These are phyloP conservation scores for Orobanche coerulescens DNA, from an alignment of 257 asterid species.

Conservation along the genomic window DNA sequence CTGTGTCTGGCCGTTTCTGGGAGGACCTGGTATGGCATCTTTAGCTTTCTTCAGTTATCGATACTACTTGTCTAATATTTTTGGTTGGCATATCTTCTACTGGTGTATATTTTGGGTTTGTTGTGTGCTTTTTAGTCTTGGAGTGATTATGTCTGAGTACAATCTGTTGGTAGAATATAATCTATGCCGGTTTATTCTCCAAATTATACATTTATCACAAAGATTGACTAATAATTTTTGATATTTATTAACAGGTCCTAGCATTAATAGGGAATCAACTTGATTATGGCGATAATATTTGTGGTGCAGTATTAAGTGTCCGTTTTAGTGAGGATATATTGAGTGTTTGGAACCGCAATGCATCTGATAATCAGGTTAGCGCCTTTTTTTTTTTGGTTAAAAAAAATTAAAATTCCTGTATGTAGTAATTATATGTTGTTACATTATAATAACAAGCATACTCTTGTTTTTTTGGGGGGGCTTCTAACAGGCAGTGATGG, in stretches of 20 bases:
- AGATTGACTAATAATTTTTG: neutral
- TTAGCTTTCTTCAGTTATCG: neutral
- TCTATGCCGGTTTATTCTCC: no score
- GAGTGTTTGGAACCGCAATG: slow-evolving; percentile 96
- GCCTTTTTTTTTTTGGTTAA: neutral
- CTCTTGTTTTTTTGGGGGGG: neutral
- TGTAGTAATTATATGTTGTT: neutral
- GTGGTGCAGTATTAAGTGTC: slow-evolving; percentile 89
- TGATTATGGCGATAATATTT: slow-evolving; percentile 82
- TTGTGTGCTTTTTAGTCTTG: neutral
- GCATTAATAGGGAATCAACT: slow-evolving; percentile 92
- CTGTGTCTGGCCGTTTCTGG: slow-evolving; percentile 95
- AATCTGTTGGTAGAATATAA: no score
- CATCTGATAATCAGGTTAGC: slow-evolving; percentile 87
- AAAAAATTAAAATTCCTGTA: neutral
- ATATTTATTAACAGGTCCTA: slow-evolving; percentile 49
- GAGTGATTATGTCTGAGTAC: neutral
- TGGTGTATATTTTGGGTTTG: neutral
- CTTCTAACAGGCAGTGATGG: slow-evolving; percentile 83
- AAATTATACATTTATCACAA: neutral
- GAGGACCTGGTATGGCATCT: slow-evolving; percentile 78
- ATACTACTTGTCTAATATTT: neutral
- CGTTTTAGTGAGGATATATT: slow-evolving; percentile 94
- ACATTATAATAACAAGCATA: neutral
- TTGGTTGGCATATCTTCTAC: neutral